Evolutionary conservation across 768 basidiomycete species (phyloP).

Genomic region (Boletus rubescentipes): DNA sequence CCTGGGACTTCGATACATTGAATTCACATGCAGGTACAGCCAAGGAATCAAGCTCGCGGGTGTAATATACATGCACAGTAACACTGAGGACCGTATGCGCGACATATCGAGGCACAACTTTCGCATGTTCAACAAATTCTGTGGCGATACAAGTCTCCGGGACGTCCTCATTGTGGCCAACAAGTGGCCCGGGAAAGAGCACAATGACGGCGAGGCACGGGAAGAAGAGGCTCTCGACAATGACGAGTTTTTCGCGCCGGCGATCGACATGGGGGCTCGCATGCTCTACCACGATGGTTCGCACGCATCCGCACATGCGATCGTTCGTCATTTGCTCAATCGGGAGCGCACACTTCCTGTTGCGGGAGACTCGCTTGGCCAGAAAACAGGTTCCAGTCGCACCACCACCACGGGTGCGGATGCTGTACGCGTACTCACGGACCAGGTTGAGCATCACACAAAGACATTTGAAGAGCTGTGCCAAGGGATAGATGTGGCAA

Average conservation of each 20-base stretch:
- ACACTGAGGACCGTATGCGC: conserved; percentile 43
- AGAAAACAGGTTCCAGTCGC: conserved; percentile 39
- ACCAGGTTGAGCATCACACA: conserved; percentile 41
- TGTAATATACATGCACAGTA: conserved; percentile 51
- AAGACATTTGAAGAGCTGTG: conserved; percentile 43
- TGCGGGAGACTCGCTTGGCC: conserved; percentile 44
- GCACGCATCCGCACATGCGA: conserved; percentile 42
- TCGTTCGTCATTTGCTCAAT: conserved; percentile 42
- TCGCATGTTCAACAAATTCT: conserved; percentile 47
- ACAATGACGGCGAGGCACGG: conserved; percentile 32
- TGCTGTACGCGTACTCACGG: conserved; percentile 43
- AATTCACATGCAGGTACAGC: conserved; percentile 13
- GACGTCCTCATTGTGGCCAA: conserved; percentile 50
- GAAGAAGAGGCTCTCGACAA: conserved; percentile 37
- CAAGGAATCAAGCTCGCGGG: conserved; percentile 40
- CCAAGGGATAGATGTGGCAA: conserved; percentile 42
- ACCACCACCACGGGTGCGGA: conserved; percentile 47
- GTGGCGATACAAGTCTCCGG: conserved; percentile 43
- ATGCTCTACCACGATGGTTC: conserved; percentile 42
- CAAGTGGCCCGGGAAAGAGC: conserved; percentile 41
- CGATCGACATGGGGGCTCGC: conserved; percentile 44
- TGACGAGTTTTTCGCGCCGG: conserved; percentile 45
- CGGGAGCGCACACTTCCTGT: conserved; percentile 38
- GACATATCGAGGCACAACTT: conserved; percentile 45
- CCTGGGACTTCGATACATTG: background rate